Base-by-base conservation (phyloP, 257 asterid genomes). In the Ocimum tenuiflorum region DNA sequence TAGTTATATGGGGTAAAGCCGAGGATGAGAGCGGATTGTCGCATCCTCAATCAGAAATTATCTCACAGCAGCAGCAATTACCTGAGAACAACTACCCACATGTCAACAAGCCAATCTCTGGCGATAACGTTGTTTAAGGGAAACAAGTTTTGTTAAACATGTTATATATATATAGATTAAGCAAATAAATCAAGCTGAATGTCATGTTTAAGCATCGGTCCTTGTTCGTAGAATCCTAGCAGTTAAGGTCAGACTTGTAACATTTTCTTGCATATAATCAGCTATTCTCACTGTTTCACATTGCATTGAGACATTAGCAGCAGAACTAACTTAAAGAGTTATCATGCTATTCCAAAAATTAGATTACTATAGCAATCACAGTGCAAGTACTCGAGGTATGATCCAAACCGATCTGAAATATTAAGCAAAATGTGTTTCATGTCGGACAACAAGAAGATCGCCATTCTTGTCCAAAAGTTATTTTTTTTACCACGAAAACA, bases 1-100 rank as follows among this genome's bases (percentile, higher is more conserved):
- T 85, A 1, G 82, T 75, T 5, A 75, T 83, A 69, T 81, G 86
- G 89, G 87, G 85, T 1, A 81, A 73, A 76, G 75, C 68, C 31
- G 77, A 69, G 29, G 90, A 81, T 53, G 65, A 70, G 73, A 53
- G 19, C 1, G 24, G 49, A 41, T 7, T 66, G 14, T 8, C 24
- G 3, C 19, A 57, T 38, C 49, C 63, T 8, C 35, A 65, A 11
- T 35, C 27, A 0, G 46, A 56, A 10, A 6, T 45, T 0, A 45
- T n/a, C 51, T 6, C 20, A 6, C n/a, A 38, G n/a, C 12, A 8
- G 45, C 12, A 38, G n/a, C 10, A 1, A 9, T 11, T n/a, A 31
- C 5, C n/a, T n/a, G n/a, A n/a, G n/a, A n/a, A 31, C 5, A 31
- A 31, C 6, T 7, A 31, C 36, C 6, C 36, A 31, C 7, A 38